A percentile compares a stretch with the other conserved stretches of the same genome.
phyloP scores from a whole-genome alignment of 2,329 filamentous ascomycete genomes.

The Diaporthe sp. region DNA sequence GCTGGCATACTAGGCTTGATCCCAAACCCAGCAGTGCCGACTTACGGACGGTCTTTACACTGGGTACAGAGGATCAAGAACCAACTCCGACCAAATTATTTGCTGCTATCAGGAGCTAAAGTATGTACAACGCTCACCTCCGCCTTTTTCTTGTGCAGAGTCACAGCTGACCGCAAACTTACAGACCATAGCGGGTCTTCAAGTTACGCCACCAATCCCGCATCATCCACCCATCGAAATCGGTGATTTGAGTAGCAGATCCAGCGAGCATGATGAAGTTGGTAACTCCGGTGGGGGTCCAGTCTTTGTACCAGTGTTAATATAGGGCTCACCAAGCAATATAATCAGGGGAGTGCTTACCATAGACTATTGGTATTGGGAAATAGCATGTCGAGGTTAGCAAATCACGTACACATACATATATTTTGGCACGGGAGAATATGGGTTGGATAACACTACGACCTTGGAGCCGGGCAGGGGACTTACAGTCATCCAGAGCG shows the following conservation, averaged over 20 bases:
- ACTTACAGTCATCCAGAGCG: slow-evolving; percentile 27
- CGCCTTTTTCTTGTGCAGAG: neutral
- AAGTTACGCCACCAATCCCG: slow-evolving; percentile 58
- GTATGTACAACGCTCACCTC: neutral
- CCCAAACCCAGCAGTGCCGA: neutral
- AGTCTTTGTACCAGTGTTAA: slow-evolving; percentile 42
- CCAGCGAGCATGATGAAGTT: slow-evolving; percentile 63
- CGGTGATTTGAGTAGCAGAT: slow-evolving; percentile 57
- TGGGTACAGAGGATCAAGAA: neutral
- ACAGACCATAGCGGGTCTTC: slow-evolving; percentile 17
- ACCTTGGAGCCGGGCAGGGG: too few relatives aligned
- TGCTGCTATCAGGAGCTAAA: neutral
- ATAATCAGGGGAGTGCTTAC: neutral
- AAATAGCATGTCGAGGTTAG: too few relatives aligned
- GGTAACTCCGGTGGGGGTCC: slow-evolving; percentile 56
- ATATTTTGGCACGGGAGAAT: too few relatives aligned
- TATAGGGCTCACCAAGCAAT: neutral
- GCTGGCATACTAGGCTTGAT: neutral
- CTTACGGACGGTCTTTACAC: neutral
- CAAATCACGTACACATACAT: too few relatives aligned
- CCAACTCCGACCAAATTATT: neutral
- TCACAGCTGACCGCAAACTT: neutral
- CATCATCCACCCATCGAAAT: slow-evolving; percentile 65
- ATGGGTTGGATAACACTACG: too few relatives aligned
- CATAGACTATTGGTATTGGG: neutral